Evolutionary conservation across 1,139 yeast genomes (phyloP).

Genomic region (Nakaseomyces uthaithaninus): DNA sequence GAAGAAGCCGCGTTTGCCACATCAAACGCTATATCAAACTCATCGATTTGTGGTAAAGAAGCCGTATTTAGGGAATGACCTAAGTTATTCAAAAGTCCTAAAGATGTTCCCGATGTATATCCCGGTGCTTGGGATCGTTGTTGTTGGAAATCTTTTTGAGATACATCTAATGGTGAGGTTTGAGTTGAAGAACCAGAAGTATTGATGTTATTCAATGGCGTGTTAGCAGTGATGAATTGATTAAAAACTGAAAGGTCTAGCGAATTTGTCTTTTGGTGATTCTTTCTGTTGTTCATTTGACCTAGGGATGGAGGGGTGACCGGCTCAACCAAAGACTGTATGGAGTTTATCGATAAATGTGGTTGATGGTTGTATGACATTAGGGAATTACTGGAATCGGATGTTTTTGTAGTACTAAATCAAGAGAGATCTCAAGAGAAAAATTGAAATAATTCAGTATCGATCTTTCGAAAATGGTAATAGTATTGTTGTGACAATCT

Average conservation of each 20-base stretch:
- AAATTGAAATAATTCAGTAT: background rate
- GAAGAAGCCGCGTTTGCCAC: background rate
- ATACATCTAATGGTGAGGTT: background rate
- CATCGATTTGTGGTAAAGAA: constrained; percentile 24
- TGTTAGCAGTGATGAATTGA: constrained; percentile 22
- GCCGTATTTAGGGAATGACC: constrained; percentile 7
- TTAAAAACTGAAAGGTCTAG: constrained; percentile 29
- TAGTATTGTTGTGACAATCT: too few relatives aligned
- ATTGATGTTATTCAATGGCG: constrained; percentile 7
- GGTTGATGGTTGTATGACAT: constrained; percentile 27
- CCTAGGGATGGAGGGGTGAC: constrained; percentile 31
- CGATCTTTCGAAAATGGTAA: constrained; percentile 1
- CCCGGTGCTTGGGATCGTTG: background rate
- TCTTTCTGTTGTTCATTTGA: constrained; percentile 28
- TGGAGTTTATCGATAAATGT: constrained; percentile 34
- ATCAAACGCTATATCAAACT: constrained; percentile 18
- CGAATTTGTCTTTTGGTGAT: constrained; percentile 31
- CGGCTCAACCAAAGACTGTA: constrained; percentile 36
- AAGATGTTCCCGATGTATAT: background rate
- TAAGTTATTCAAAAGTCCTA: constrained; percentile 1
- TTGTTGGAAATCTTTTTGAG: constrained; percentile 5
- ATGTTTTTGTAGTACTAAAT: background rate
- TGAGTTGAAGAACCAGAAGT: constrained; percentile 9
- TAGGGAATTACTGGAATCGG: too few relatives aligned
- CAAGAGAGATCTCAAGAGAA: background rate